A percentile compares a stretch with the other conserved stretches of the same genome.
Conservation (phyloP, 495 filamentous ascomycete species). For the Terfezia claveryi region DNA sequence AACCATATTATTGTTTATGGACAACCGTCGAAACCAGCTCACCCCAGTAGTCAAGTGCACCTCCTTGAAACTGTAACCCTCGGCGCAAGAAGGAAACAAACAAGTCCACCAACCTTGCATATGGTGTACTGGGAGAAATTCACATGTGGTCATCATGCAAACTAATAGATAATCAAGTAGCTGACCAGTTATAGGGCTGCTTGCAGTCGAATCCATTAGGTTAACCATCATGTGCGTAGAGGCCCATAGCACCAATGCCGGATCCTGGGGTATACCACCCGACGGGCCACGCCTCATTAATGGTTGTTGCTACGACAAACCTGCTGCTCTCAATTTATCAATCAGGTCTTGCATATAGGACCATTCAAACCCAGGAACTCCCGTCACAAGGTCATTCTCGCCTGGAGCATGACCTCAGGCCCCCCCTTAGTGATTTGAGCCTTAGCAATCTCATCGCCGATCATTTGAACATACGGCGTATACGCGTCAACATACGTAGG, state of each 20-base stretch:
- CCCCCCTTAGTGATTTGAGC: slow-evolving; percentile 63
- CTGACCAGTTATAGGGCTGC: no score
- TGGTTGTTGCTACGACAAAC: slow-evolving; percentile 55
- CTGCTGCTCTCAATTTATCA: slow-evolving; percentile 41
- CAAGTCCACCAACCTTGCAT: slow-evolving; percentile 27
- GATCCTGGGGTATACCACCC: no score
- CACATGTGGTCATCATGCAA: no score
- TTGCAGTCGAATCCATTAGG: no score
- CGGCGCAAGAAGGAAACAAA: background rate
- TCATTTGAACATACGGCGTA: slow-evolving; percentile 33
- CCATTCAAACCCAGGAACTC: slow-evolving; percentile 30
- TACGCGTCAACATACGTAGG: slow-evolving; percentile 46
- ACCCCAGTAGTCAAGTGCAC: slow-evolving; percentile 58
- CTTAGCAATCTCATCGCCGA: slow-evolving; percentile 42
- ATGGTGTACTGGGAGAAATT: slow-evolving; percentile 35
- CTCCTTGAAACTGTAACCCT: slow-evolving; percentile 39
- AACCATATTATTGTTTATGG: slow-evolving; percentile 49
- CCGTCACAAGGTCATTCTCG: slow-evolving; percentile 48
- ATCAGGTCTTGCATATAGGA: slow-evolving; percentile 49
- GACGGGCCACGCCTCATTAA: slow-evolving; percentile 39
- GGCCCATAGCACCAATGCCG: no score
- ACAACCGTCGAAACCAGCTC: slow-evolving; percentile 43
- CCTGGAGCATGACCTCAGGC: slow-evolving; percentile 54
- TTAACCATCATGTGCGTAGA: no score
- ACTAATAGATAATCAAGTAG: no score